Conservation (phyloP, 2,329 filamentous ascomycete genomes). For the Metarhizium humberi region DNA sequence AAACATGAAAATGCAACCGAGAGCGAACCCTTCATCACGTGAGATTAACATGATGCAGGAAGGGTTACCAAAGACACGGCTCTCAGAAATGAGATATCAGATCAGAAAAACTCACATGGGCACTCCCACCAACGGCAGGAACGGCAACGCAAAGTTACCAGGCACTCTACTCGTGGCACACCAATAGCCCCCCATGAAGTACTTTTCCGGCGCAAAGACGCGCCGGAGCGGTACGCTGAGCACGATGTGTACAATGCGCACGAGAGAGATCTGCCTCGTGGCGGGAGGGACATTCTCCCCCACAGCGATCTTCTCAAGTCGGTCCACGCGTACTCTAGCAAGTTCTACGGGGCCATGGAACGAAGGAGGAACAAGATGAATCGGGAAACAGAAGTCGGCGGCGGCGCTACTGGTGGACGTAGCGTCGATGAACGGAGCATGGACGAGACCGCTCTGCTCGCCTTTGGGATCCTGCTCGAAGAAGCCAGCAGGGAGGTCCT, state of each 20-base stretch:
- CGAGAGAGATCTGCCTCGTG: constrained; percentile 40
- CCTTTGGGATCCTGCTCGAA: constrained; percentile 66
- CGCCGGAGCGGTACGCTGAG: constrained; percentile 60
- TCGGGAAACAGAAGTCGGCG: background rate
- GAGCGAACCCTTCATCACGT: constrained; percentile 3
- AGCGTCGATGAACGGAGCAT: constrained; percentile 50
- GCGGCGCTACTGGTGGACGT: constrained; percentile 10
- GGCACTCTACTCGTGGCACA: constrained; percentile 16
- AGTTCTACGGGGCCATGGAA: constrained; percentile 47
- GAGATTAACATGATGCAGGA: constrained; percentile 19
- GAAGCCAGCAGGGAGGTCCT: constrained; percentile 54
- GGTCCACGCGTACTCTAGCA: constrained; percentile 58
- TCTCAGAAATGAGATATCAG: constrained; percentile 10
- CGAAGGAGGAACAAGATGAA: constrained; percentile 8
- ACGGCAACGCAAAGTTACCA: constrained; percentile 7
- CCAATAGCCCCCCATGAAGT: constrained; percentile 58
- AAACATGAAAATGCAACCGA: constrained; percentile 5
- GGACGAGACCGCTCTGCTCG: constrained; percentile 70
- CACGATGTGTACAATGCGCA: constrained; percentile 63
- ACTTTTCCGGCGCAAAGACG: constrained; percentile 55
- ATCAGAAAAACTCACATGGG: background rate
- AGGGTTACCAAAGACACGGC: constrained; percentile 18
- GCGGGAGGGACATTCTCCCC: constrained; percentile 44
- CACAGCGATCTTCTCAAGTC: constrained; percentile 61
- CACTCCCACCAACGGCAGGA: background rate